phyloP scores from a whole-genome alignment of 2,329 filamentous ascomycete species.

The Gnomoniopsis smithogilvyi region DNA sequence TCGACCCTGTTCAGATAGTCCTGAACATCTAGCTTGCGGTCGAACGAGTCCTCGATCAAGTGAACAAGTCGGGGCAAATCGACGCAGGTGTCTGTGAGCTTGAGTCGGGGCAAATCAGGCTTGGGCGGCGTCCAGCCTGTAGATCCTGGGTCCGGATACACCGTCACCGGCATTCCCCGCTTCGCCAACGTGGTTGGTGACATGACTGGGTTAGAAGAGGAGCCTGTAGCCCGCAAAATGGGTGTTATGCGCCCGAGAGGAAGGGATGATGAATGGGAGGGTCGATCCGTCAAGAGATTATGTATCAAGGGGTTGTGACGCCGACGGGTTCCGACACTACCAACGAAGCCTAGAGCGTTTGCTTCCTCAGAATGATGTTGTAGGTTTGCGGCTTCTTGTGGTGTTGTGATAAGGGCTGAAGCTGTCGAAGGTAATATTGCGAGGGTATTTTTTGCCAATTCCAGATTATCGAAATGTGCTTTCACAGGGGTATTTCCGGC shows the following conservation, averaged over 20 bases:
- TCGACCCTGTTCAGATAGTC: constrained; percentile 82
- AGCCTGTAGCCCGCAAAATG: constrained; percentile 14
- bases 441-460: constrained; percentile 67
- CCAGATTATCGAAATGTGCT: constrained; percentile 67
- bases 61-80: constrained; percentile 79
- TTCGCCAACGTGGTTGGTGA: constrained; percentile 77
- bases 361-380: constrained; percentile 21
- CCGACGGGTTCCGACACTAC: constrained; percentile 51
- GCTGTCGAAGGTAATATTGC: constrained; percentile 77
- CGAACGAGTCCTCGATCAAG: constrained; percentile 92
- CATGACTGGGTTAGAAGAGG: constrained; percentile 22
- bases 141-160: constrained; percentile 69
- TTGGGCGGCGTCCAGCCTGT: constrained; percentile 66
- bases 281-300: constrained; percentile 93
- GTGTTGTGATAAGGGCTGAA: constrained; percentile 86
- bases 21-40: constrained; percentile 75
- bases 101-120: constrained; percentile 57
- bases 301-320: constrained; percentile 84
- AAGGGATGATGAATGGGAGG: constrained; percentile 85
- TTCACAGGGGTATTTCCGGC: constrained; percentile 22
- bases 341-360: constrained; percentile 48
- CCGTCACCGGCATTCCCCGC: constrained; percentile 82
- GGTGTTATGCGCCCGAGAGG: constrained; percentile 64
- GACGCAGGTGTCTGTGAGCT: constrained; percentile 75
- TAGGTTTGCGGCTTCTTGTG: constrained; percentile 70